A percentile compares a stretch with the other conserved stretches of the same genome.
Conservation (phyloP, 306 rosid genomes). For the Morella rubra region DNA sequence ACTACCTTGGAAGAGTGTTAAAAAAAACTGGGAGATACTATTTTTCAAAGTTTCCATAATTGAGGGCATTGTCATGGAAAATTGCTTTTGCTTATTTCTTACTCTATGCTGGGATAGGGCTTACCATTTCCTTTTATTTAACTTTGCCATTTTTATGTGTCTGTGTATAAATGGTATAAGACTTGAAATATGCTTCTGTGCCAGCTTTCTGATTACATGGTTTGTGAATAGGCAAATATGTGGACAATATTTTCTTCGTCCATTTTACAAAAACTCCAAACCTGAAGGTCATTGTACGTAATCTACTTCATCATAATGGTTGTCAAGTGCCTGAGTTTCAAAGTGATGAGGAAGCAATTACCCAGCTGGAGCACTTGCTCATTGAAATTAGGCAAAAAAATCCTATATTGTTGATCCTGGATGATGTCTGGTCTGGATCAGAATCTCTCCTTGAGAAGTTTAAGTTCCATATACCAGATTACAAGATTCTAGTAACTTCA, state of each 20-base stretch:
- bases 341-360: conserved; percentile 38
- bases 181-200: background rate
- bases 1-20: background rate
- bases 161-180: background rate
- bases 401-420: conserved; percentile 48
- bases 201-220: background rate
- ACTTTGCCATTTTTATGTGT: background rate
- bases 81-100: background rate
- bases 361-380: conserved; percentile 31
- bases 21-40: no score
- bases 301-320: conserved; percentile 24
- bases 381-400: conserved; percentile 6
- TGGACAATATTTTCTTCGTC: conserved; percentile 44
- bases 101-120: background rate
- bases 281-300: conserved; percentile 16
- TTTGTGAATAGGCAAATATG: conserved; percentile 32
- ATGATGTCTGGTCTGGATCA: conserved; percentile 63
- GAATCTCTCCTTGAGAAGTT: conserved; percentile 45
- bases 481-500: conserved; percentile 67
- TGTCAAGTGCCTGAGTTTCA: conserved; percentile 6
- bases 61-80: background rate
- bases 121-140: background rate
- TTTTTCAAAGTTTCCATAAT: background rate
- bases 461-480: conserved; percentile 29
- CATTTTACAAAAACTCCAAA: conserved; percentile 31